Base-by-base conservation (phyloP, 768 basidiomycete genomes). In the Mycena olivaceomarginata region DNA sequence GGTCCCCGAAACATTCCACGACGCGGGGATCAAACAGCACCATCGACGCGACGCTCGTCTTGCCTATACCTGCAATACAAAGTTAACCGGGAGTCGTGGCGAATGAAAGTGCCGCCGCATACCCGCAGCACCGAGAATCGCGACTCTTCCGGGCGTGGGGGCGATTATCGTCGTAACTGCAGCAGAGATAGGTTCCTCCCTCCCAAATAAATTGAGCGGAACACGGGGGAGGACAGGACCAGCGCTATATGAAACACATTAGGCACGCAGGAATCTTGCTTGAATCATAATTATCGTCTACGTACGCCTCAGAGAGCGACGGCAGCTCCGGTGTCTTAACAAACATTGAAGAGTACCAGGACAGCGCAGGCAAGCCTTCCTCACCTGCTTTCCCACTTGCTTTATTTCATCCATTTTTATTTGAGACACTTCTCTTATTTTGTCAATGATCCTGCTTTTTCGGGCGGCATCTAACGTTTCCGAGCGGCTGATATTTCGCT, bases 91-190 rank as follows among this genome's bases (percentile, higher is more conserved):
- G 2, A 22, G 8, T 22, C 15, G 18, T 9, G 2, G 22, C 20
- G 15, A 8, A 51, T 3, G 3, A 64, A 51, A 57, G 11, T 48
- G 39, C n/a, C 22, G 16, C 15, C 11, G 22, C 63, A 53, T 70
- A 80, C 79, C 79, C 12, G 77, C 79, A 39, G 79, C 59, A 37
- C 79, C 79, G 2, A 80, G 65, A 59, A 80, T 77, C 59, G 77
- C 79, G 56, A 80, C 75, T 31, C 77, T 67, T n/a, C 74, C 79
- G 0, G 79, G 74, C 4, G 70, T 31, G 2, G 59, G 59, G 40
- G 69, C 70, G 31, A 76, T 56, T 39, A 78, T 15, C 8, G 70
- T 76, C 31, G 77, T 65, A 40, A 78, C 77, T 3, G 37, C 72
- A 22, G 51, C 53, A 1, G 78, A 56, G 39, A 80, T 65, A 22